These are phyloP conservation scores for Porogramme epimiltina DNA, from an alignment of 1,284 basidiomycete species.

Conservation along the genomic window DNA sequence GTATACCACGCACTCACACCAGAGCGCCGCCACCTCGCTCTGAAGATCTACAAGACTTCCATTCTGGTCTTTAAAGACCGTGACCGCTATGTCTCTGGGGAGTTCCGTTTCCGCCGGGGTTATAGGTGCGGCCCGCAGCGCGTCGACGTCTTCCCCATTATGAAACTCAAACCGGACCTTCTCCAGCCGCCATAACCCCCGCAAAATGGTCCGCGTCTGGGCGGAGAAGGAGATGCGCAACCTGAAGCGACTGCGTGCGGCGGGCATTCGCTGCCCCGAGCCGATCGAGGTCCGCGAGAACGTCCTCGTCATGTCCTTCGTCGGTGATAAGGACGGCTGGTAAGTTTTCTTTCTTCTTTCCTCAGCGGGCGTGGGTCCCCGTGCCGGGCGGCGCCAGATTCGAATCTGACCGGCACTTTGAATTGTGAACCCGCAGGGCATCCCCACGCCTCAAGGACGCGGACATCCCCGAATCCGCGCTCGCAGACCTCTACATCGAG, in stretches of 20 bases:
- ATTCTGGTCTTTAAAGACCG: conserved; percentile 98
- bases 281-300: conserved; percentile 96
- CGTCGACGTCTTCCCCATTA: not conserved
- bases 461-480: conserved; percentile 54
- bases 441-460: conserved; percentile 93
- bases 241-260: conserved; percentile 79
- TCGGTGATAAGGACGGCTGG: conserved; percentile 85
- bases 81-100: conserved; percentile 91
- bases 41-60: conserved; percentile 99
- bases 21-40: conserved; percentile 68
- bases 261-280: conserved; percentile 85
- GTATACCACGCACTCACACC: conserved; percentile 87
- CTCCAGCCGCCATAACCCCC: conserved; percentile 79
- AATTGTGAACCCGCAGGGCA: conserved; percentile 61
- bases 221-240: conserved; percentile 99
- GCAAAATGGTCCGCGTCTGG: conserved; percentile 99
- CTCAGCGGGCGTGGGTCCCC: too few species aligned
- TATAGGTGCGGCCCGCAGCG: conserved; percentile 66
- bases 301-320: conserved; percentile 94
- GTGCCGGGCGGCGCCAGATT: too few species aligned
- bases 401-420: too few species aligned
- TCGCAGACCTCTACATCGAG: conserved; percentile 76
- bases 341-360: conserved; percentile 38
- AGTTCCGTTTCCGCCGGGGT: conserved; percentile 91
- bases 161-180: not conserved